Conservation (phyloP, 169 alveolate genomes). For the Cryptosporidium viatorum region DNA sequence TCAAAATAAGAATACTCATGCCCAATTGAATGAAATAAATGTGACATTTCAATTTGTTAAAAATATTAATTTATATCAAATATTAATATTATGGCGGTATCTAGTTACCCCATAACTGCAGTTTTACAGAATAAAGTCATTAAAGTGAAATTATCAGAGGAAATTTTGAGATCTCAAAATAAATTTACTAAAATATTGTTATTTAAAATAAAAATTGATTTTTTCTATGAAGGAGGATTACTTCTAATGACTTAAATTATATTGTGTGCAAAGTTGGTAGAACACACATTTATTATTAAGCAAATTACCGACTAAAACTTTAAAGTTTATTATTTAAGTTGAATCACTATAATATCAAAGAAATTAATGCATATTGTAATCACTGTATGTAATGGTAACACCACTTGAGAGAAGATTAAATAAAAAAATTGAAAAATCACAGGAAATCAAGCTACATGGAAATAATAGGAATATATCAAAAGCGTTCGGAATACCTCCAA, state of each 20-base stretch:
- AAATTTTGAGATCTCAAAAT: not conserved
- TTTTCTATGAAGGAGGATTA: not conserved
- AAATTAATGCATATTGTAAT: not conserved
- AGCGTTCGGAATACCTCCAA: slow-evolving; percentile 75
- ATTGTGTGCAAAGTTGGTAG: slow-evolving; percentile 67
- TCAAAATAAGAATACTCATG: slow-evolving; percentile 63
- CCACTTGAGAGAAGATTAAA: slow-evolving; percentile 58
- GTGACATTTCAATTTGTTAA: slow-evolving; percentile 30
- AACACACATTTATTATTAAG: slow-evolving; percentile 16
- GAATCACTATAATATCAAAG: not conserved
- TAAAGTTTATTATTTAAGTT: not conserved
- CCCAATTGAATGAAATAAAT: slow-evolving; percentile 53
- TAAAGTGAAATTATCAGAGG: not conserved
- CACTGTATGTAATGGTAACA: slow-evolving; percentile 30
- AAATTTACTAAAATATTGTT: no score
- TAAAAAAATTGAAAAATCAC: slow-evolving; percentile 6
- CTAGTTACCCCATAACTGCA: not conserved
- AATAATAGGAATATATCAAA: slow-evolving; percentile 5
- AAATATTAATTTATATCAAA: not conserved
- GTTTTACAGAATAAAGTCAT: not conserved
- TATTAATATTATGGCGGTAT: slow-evolving; percentile 2
- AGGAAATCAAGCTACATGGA: slow-evolving; percentile 14
- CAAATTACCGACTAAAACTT: not conserved
- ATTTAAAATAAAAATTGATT: not conserved
- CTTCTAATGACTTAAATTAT: not conserved